These are phyloP conservation scores for Boletus holoroseus DNA, from an alignment of 1,284 basidiomycete species.

Conservation along the genomic window DNA sequence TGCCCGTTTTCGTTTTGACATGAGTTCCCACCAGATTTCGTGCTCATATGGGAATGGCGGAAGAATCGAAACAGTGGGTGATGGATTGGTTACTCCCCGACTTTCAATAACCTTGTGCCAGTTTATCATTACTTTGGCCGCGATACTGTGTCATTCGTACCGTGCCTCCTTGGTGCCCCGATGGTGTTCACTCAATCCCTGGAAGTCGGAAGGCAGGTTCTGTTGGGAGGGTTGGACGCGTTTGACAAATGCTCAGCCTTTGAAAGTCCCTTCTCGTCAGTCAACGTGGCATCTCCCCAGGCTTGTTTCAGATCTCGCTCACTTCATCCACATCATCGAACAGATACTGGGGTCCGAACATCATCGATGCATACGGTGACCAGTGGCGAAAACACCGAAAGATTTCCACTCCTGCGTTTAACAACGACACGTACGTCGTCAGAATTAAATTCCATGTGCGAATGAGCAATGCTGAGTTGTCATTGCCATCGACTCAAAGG, in stretches of 20 bases:
- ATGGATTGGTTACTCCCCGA: no score
- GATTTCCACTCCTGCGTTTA: neutral
- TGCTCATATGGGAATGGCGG: neutral
- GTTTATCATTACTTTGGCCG: neutral
- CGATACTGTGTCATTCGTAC: slow-evolving; percentile 1
- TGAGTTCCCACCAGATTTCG: neutral
- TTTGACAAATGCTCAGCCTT: neutral
- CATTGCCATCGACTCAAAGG: neutral
- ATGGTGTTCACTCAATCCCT: neutral
- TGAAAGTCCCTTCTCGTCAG: neutral
- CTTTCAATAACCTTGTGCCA: neutral
- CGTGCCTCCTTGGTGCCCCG: neutral
- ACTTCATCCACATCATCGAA: neutral
- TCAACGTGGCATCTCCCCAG: neutral
- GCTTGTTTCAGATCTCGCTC: neutral
- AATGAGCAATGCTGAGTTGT: neutral
- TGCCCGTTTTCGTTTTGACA: neutral
- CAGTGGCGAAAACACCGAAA: slow-evolving; percentile 2
- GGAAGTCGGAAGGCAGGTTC: slow-evolving; percentile 1
- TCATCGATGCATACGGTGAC: neutral
- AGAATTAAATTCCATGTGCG: neutral
- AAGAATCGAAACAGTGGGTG: neutral
- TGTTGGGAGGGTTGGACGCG: neutral
- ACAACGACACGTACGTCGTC: neutral
- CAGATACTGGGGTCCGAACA: slow-evolving; percentile 1